phyloP scores from a whole-genome alignment of 2,329 filamentous ascomycete genomes.

The Salinomyces thailandicus region DNA sequence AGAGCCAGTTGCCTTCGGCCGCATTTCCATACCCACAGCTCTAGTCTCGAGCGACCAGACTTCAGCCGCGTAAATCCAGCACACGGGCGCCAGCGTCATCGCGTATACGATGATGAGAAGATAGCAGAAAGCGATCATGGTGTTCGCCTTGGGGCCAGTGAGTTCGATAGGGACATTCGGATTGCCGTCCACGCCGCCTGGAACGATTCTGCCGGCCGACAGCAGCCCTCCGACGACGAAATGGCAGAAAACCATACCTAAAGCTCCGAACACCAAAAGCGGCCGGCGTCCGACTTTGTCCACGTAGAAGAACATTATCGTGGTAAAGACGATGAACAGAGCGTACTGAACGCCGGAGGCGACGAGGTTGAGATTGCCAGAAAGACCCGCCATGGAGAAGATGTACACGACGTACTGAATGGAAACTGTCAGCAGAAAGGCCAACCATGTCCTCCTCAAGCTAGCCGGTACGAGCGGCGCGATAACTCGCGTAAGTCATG shows the following conservation, averaged over 20 bases:
- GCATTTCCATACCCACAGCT: conserved; percentile 49
- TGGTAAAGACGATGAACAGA: conserved; percentile 33
- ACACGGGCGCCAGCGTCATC: conserved; percentile 52
- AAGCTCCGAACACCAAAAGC: conserved; percentile 33
- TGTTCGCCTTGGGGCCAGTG: conserved; percentile 44
- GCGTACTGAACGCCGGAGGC: conserved; percentile 33
- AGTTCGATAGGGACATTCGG: conserved; percentile 46
- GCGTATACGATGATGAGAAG: conserved; percentile 54
- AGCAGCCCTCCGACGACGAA: conserved; percentile 40
- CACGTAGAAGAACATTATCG: conserved; percentile 32
- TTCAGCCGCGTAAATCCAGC: conserved; percentile 57
- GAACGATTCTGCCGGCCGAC: conserved; percentile 29
- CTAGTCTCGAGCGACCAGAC: conserved; percentile 52
- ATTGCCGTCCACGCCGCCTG: conserved; percentile 37
- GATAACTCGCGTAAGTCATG: no score
- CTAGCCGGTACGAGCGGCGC: no score
- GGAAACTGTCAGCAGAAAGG: no score
- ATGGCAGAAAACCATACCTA: conserved; percentile 36
- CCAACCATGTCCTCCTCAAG: no score
- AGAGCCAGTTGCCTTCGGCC: conserved; percentile 45
- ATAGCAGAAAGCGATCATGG: conserved; percentile 56
- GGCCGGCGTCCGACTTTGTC: conserved; percentile 32
- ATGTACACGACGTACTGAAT: conserved; percentile 53
- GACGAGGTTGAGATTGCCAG: conserved; percentile 39
- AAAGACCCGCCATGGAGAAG: conserved; percentile 49